A percentile compares a stretch with the other conserved stretches of the same genome.
Conservation (phyloP, 257 asterid species). For the Nicotiana paniculata region DNA sequence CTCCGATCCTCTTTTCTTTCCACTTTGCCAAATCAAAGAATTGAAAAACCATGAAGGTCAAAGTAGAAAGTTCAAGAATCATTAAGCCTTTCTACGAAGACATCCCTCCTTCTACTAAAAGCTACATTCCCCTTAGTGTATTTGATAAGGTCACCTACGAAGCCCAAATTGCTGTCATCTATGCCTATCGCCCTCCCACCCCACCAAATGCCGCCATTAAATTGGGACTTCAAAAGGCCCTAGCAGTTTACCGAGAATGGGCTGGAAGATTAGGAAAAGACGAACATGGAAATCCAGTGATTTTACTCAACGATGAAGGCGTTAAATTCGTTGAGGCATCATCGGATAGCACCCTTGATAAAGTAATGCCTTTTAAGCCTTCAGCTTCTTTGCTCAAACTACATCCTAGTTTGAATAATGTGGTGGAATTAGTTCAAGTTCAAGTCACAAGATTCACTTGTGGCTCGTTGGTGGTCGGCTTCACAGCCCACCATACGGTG, state of each 20-base stretch:
- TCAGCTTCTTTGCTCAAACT: slow-evolving; percentile 47
- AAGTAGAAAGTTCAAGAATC: slow-evolving; percentile 48
- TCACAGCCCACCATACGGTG: slow-evolving; percentile 69
- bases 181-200: slow-evolving; percentile 72
- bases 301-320: slow-evolving; percentile 62
- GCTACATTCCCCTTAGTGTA: slow-evolving; percentile 45
- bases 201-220: slow-evolving; percentile 44
- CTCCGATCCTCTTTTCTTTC: not conserved
- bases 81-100: slow-evolving; percentile 56
- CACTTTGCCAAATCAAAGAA: not conserved
- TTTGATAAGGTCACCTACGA: slow-evolving; percentile 65
- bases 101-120: slow-evolving; percentile 30
- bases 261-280: slow-evolving; percentile 69
- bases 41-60: slow-evolving; percentile 41
- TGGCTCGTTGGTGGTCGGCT: slow-evolving; percentile 76
- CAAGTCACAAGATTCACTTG: slow-evolving; percentile 71
- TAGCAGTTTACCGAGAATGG: slow-evolving; percentile 59
- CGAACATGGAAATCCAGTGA: slow-evolving; percentile 28
- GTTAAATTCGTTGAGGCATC: slow-evolving; percentile 75
- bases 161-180: slow-evolving; percentile 66
- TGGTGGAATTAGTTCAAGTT: slow-evolving; percentile 64
- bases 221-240: slow-evolving; percentile 53
- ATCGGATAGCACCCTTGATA: slow-evolving; percentile 41
- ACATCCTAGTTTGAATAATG: slow-evolving; percentile 52
- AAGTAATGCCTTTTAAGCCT: slow-evolving; percentile 33